Evolutionary conservation across 2,329 filamentous ascomycete genomes (phyloP).

Genomic region (Botrytis fragariae): DNA sequence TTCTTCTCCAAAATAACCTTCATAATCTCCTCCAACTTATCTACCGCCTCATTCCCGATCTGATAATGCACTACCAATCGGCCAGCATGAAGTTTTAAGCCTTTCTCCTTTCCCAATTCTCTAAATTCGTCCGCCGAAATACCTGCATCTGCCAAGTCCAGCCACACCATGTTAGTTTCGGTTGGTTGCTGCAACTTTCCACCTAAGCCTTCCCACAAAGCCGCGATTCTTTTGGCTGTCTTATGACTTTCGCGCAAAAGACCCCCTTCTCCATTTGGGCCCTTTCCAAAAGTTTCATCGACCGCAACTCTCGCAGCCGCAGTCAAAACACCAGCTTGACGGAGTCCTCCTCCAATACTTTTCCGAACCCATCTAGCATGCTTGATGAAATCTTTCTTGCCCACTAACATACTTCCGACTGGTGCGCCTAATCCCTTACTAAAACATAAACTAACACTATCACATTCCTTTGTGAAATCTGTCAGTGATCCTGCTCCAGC

Average conservation of each 20-base stretch:
- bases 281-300: constrained; percentile 71
- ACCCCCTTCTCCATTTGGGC: constrained; percentile 57
- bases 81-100: constrained; percentile 54
- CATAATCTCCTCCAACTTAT: constrained; percentile 48
- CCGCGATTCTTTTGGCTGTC: constrained; percentile 59
- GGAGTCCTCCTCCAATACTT: constrained; percentile 73
- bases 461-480: constrained; percentile 67
- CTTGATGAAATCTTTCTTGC: constrained; percentile 53
- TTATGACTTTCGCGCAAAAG: constrained; percentile 59
- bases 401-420: constrained; percentile 72
- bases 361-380: constrained; percentile 76
- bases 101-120: constrained; percentile 53
- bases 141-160: constrained; percentile 59
- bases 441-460: constrained; percentile 75
- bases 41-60: constrained; percentile 59
- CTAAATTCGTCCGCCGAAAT: constrained; percentile 53
- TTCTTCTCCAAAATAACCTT: constrained; percentile 33
- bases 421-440: constrained; percentile 81
- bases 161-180: constrained; percentile 75
- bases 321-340: constrained; percentile 74
- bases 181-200: constrained; percentile 59
- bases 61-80: constrained; percentile 70
- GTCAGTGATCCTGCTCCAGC: constrained; percentile 64
- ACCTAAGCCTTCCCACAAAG: constrained; percentile 58
- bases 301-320: constrained; percentile 74